These are phyloP conservation scores for Monascus purpureus DNA, from an alignment of 495 filamentous ascomycete species.

Conservation along the genomic window DNA sequence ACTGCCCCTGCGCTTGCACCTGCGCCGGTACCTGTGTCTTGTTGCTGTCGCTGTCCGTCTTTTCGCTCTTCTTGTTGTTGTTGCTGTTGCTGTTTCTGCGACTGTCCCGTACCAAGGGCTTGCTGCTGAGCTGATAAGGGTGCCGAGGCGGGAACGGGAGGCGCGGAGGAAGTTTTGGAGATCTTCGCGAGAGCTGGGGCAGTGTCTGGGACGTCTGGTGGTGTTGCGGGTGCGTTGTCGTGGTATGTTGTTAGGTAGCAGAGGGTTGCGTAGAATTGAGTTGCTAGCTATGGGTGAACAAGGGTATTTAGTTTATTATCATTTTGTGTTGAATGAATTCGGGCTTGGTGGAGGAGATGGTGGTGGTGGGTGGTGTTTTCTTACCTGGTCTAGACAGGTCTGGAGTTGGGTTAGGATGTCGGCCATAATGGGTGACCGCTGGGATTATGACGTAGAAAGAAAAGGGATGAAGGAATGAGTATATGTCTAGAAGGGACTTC, in stretches of 20 bases:
- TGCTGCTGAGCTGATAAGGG: slow-evolving; percentile 12
- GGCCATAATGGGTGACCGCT: slow-evolving; percentile 44
- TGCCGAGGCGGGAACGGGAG: slow-evolving; percentile 24
- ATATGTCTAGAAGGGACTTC: neutral
- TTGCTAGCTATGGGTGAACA: slow-evolving; percentile 49
- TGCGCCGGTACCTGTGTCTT: slow-evolving; percentile 1
- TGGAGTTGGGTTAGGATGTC: slow-evolving; percentile 90
- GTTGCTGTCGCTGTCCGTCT: slow-evolving; percentile 4
- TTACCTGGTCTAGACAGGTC: slow-evolving; percentile 82
- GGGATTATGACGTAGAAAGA: neutral
- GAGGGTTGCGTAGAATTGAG: slow-evolving; percentile 77
- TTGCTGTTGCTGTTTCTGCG: slow-evolving; percentile 3
- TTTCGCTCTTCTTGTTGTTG: neutral
- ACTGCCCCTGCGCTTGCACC: slow-evolving; percentile 5
- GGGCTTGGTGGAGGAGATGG: slow-evolving; percentile 1
- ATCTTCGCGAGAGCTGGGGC: slow-evolving; percentile 28
- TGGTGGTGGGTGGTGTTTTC: neutral
- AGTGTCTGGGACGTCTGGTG: slow-evolving; percentile 41
- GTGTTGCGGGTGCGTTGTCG: slow-evolving; percentile 51
- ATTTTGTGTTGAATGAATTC: slow-evolving; percentile 1
- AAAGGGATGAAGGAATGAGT: neutral
- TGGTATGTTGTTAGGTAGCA: slow-evolving; percentile 75
- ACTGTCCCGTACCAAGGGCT: slow-evolving; percentile 1
- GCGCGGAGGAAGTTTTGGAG: slow-evolving; percentile 25
- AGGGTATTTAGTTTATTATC: slow-evolving; percentile 2